Evolutionary conservation across 805 yeast species (phyloP).

Genomic region (Candida golubevii): DNA sequence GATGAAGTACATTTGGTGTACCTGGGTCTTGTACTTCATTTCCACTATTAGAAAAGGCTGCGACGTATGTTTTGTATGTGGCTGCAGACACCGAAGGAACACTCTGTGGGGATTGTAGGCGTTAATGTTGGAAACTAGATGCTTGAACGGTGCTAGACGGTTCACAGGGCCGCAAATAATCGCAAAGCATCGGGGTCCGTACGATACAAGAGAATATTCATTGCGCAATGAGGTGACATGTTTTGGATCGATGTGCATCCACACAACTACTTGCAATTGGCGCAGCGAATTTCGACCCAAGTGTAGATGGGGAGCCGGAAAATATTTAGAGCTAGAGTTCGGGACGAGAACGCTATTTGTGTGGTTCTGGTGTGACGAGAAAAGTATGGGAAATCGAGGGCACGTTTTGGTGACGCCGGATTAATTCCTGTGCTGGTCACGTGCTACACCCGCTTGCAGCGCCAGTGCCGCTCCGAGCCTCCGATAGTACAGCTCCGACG

Average conservation of each 20-base stretch:
- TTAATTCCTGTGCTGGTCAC: too few relatives aligned
- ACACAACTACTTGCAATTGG: not conserved
- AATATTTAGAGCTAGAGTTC: too few relatives aligned
- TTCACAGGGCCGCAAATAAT: constrained; percentile 3
- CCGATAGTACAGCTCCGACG: too few relatives aligned
- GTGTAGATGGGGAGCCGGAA: too few relatives aligned
- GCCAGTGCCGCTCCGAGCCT: too few relatives aligned
- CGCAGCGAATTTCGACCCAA: too few relatives aligned
- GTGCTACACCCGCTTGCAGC: too few relatives aligned
- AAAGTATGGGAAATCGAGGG: too few relatives aligned
- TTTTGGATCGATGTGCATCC: constrained; percentile 2
- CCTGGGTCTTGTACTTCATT: constrained; percentile 4
- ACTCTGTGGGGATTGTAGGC: constrained; percentile 11
- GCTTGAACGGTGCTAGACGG: not conserved
- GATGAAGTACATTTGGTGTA: constrained; percentile 11
- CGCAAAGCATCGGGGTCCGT: constrained; percentile 10
- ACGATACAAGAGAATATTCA: constrained; percentile 7
- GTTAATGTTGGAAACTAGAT: constrained; percentile 3
- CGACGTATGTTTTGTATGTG: not conserved
- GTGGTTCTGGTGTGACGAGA: too few relatives aligned
- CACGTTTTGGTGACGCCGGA: too few relatives aligned
- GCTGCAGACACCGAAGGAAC: not conserved
- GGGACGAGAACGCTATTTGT: too few relatives aligned
- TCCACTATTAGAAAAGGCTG: constrained; percentile 4
- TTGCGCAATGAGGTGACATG: constrained; percentile 5